A percentile compares a stretch with the other conserved stretches of the same genome.
phyloP scores from a whole-genome alignment of 352 stramenopile genomes.

The Globisporangium polare region DNA sequence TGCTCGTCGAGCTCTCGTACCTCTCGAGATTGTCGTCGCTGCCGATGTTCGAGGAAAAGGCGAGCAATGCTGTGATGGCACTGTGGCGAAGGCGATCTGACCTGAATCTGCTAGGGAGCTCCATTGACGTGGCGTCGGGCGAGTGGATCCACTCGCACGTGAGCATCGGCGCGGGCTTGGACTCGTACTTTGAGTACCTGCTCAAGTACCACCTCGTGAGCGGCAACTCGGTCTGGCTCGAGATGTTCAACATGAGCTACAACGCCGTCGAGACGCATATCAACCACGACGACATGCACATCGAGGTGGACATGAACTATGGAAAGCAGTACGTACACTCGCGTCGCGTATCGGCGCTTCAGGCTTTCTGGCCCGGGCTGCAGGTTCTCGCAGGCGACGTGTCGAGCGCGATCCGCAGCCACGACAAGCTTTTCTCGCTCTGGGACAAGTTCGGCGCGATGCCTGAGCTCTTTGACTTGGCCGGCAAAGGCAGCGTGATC shows the following conservation, averaged over 20 bases:
- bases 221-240: constrained; percentile 87
- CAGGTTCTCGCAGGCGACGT: constrained; percentile 94
- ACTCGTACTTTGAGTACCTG: constrained; percentile 98
- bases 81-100: constrained; percentile 77
- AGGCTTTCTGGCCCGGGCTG: constrained; percentile 96
- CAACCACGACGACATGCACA: constrained; percentile 70
- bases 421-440: constrained; percentile 94
- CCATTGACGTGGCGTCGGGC: constrained; percentile 91
- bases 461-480: constrained; percentile 92
- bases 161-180: constrained; percentile 90
- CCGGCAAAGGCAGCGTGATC: constrained; percentile 45
- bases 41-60: constrained; percentile 54
- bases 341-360: constrained; percentile 80
- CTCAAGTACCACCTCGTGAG: constrained; percentile 98
- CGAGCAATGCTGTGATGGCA: constrained; percentile 53
- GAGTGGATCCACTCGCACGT: constrained; percentile 74
- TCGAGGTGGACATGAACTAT: constrained; percentile 87
- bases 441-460: constrained; percentile 94
- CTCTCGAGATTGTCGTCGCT: constrained; percentile 83
- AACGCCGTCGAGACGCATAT: constrained; percentile 69
- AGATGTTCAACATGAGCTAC: constrained; percentile 90
- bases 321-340: constrained; percentile 54
- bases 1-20: constrained; percentile 96
- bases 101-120: constrained; percentile 93
- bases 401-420: constrained; percentile 79